phyloP scores from a whole-genome alignment of 108 stramenopile species.

The Nannochloropsis gaditana region DNA sequence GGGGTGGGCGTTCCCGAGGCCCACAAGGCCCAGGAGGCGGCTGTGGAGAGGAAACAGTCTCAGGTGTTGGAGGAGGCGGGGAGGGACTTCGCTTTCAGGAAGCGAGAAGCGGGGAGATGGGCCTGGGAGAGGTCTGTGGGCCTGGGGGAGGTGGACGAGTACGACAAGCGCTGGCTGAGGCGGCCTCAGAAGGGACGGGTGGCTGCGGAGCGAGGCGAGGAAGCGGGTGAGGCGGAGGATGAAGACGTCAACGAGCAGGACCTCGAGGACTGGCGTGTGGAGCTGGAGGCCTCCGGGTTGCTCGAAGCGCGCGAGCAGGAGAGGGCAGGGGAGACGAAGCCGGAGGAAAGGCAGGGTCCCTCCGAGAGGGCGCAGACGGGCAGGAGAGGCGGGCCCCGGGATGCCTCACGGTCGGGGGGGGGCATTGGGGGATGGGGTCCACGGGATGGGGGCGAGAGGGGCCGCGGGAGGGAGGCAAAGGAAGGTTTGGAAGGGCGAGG shows the following conservation, averaged over 20 bases:
- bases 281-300: not conserved
- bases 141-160: not conserved
- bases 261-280: not conserved
- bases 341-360: not conserved
- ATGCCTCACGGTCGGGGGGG: no score
- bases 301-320: not conserved
- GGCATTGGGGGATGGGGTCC: no score
- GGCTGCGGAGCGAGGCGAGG: not conserved
- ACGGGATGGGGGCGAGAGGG: no score
- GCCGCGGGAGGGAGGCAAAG: no score
- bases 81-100: not conserved
- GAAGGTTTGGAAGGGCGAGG: no score
- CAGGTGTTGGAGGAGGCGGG: not conserved
- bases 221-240: not conserved
- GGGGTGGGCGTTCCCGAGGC: not conserved
- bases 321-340: not conserved
- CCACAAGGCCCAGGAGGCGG: not conserved
- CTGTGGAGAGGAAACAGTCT: not conserved
- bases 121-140: not conserved
- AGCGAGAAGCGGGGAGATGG: not conserved
- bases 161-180: not conserved
- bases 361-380: no score
- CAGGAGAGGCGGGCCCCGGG: no score
- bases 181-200: no score
- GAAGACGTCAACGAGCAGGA: not conserved